Evolutionary conservation across 2,329 filamentous ascomycete genomes (phyloP).

Genomic region (Phyllosticta ampelicida): DNA sequence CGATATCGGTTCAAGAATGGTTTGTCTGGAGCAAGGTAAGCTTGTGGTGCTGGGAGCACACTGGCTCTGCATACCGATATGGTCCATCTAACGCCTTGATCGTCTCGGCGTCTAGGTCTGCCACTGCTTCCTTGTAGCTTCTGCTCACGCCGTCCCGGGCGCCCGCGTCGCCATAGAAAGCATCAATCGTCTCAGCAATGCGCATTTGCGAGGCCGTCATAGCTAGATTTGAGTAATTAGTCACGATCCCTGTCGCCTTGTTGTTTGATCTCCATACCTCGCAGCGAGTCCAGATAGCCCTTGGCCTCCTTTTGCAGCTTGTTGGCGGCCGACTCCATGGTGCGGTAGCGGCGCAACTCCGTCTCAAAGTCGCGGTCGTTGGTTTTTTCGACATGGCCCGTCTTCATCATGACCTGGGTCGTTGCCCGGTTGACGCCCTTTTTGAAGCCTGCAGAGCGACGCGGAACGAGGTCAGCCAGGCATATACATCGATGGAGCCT

Average conservation of each 20-base stretch:
- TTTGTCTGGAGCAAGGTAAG: constrained; percentile 47
- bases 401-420: constrained; percentile 99
- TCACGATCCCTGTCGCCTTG: neutral
- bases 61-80: constrained; percentile 51
- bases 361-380: constrained; percentile 98
- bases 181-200: constrained; percentile 98
- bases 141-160: constrained; percentile 89
- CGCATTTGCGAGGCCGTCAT: constrained; percentile 99
- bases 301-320: constrained; percentile 96
- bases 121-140: constrained; percentile 97
- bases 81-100: constrained; percentile 97
- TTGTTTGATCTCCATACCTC: constrained; percentile 46
- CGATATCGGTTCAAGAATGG: constrained; percentile 89
- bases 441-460: constrained; percentile 56
- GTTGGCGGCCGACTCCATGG: constrained; percentile 89
- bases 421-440: constrained; percentile 98
- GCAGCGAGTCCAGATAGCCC: constrained; percentile 89
- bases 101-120: constrained; percentile 93
- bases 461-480: constrained; percentile 15
- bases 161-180: constrained; percentile 94
- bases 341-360: constrained; percentile 92
- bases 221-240: constrained; percentile 40
- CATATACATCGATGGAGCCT: neutral
- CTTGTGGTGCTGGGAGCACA: neutral
- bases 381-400: constrained; percentile 93